Evolutionary conservation across 2,329 filamentous ascomycete genomes (phyloP).

Genomic region (Phyllosticta citrichinensis): DNA sequence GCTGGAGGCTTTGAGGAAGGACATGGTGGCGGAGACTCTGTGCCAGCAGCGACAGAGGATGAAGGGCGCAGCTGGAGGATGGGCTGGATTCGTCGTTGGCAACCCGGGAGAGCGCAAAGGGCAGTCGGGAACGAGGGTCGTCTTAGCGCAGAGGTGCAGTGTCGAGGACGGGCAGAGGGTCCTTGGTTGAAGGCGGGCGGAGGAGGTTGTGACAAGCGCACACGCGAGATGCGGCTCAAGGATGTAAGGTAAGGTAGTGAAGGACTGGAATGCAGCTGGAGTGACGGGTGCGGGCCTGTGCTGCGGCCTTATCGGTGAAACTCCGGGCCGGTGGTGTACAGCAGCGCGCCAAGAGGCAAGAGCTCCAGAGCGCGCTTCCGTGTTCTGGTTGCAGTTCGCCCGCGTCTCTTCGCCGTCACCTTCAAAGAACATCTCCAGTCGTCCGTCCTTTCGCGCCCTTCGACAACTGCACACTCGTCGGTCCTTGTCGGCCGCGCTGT

Average conservation of each 20-base stretch:
- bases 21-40: slow-evolving; percentile 19
- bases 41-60: not conserved
- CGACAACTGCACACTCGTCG: slow-evolving; percentile 2
- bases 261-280: not conserved
- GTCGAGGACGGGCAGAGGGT: not conserved
- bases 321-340: not conserved
- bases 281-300: not conserved
- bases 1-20: slow-evolving; percentile 23
- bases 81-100: not conserved
- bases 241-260: no score
- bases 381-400: not conserved
- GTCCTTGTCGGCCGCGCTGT: slow-evolving; percentile 8
- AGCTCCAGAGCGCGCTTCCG: not conserved
- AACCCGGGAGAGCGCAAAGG: not conserved
- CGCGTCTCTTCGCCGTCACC: slow-evolving; percentile 5
- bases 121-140: not conserved
- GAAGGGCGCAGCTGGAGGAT: not conserved
- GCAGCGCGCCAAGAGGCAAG: not conserved
- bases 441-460: not conserved
- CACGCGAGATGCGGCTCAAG: not conserved
- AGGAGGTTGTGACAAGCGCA: not conserved
- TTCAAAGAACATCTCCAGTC: slow-evolving; percentile 6
- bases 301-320: not conserved
- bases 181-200: not conserved
- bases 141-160: not conserved